phyloP scores from a whole-genome alignment of 2,329 filamentous ascomycete species.

The Aspergillus jensenii region DNA sequence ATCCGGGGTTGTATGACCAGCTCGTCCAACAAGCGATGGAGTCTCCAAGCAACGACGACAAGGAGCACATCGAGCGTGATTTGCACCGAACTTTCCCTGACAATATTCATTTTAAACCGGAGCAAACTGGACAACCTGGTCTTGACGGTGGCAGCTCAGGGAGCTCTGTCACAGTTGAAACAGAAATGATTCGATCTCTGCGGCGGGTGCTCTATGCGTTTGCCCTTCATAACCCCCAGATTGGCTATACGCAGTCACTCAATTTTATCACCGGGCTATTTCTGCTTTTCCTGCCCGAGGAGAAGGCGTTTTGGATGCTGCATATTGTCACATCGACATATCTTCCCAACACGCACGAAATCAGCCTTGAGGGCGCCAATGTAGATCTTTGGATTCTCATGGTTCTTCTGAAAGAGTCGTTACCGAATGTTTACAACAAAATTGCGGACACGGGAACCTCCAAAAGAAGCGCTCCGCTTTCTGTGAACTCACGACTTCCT shows the following conservation, averaged over 20 bases:
- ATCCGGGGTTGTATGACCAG: conserved; percentile 73
- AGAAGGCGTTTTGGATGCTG: conserved; percentile 88
- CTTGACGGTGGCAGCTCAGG: conserved; percentile 38
- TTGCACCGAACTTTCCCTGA: conserved; percentile 93
- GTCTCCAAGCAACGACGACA: conserved; percentile 67
- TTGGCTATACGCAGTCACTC: conserved; percentile 93
- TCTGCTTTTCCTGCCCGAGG: conserved; percentile 85
- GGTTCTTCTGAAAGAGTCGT: conserved; percentile 76
- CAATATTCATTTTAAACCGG: conserved; percentile 84
- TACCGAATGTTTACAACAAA: conserved; percentile 83
- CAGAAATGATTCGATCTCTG: conserved; percentile 75
- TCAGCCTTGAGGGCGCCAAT: conserved; percentile 86
- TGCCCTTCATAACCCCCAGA: conserved; percentile 82
- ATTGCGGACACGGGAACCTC: conserved; percentile 68
- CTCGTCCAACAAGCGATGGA: conserved; percentile 67
- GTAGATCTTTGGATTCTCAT: conserved; percentile 93
- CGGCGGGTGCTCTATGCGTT: conserved; percentile 87
- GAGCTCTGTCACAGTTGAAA: conserved; percentile 56
- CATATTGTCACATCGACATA: conserved; percentile 88
- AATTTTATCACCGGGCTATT: conserved; percentile 92
- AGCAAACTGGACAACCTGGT: conserved; percentile 28
- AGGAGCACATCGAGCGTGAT: conserved; percentile 90
- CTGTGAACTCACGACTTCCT: conserved; percentile 61
- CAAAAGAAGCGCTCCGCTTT: conserved; percentile 44
- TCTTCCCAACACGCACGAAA: conserved; percentile 87